Evolutionary conservation across 768 basidiomycete genomes (phyloP), one percentile per base, ranked within the genome.

Genomic region (Xerocomus brunneocitrinus): DNA sequence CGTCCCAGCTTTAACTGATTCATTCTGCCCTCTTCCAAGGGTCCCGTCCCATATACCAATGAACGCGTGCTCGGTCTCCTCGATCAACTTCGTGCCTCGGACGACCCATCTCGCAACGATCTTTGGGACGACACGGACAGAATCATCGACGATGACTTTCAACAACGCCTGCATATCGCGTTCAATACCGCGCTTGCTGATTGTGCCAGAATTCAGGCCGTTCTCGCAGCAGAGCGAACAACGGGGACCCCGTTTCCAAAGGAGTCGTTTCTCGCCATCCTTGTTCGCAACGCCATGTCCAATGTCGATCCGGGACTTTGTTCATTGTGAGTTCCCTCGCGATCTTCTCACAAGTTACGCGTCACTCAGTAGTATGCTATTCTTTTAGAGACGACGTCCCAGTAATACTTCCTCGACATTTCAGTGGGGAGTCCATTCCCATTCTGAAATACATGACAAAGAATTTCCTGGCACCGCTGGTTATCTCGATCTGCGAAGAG

Each of bases 181-280:
- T 49, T 54, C 13, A 39, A 56, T 8, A 34, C 25, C 3, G 47
- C 38, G 13, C 55, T 56, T 8, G 31, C 39, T 1, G 55, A 54
- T 22, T 55, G 56, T 9, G 43, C 47, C 32, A 45, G 56, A 32
- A 46, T 57, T 8, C 56, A 14, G 9, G 52, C 52, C 22, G 56
- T 49, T 4, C 14, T 54, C 16, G n/a, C 49, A 12, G 7, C 47
- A 46, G 56, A 57, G 28, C 8, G 16, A 3, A 14, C 25, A 6
- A 50, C 56, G 3, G 9, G 7, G 1, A 50, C 16, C 0, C 34
- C 16, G 10, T 47, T 8, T 36, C 49, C 53, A 19, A 55, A 57
- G 25, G 48, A 55, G 22, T 57, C 56, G 0, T 54, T 57, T 8
- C 22, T 47, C 16, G 47, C 35, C 25, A 14, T 32, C 8, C 40